Percentiles rank a stretch among this genome's conserved stretches.
Conservation (phyloP, 352 stramenopile genomes). For the Peronosclerospora sorghi region DNA sequence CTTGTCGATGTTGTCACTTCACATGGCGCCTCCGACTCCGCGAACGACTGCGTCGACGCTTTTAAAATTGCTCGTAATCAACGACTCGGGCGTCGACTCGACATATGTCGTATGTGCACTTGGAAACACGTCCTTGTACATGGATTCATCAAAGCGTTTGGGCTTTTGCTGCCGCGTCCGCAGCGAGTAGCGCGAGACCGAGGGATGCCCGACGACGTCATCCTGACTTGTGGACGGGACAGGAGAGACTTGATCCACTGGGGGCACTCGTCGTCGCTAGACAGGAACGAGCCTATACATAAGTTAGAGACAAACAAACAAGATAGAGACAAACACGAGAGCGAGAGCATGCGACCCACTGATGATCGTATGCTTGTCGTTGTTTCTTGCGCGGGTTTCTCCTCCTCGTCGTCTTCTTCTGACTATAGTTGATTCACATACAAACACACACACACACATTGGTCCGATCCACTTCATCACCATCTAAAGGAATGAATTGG, state of each 20-base stretch:
- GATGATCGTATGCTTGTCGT: constrained; percentile 5
- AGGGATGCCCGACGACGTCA: constrained; percentile 8
- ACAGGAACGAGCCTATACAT: background rate
- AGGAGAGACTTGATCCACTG: constrained; percentile 8
- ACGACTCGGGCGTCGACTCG: constrained; percentile 7
- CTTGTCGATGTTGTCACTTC: constrained; percentile 16
- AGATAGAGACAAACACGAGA: background rate
- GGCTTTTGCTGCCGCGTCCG: constrained; percentile 42
- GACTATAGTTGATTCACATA: background rate
- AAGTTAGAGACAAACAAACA: background rate
- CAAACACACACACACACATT: no score
- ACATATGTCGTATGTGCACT: constrained; percentile 14
- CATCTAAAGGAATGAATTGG: no score
- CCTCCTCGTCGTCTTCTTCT: constrained; percentile 16
- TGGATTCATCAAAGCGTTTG: constrained; percentile 43
- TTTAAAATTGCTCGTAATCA: constrained; percentile 15
- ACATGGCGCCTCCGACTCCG: constrained; percentile 3
- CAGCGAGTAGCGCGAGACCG: constrained; percentile 34
- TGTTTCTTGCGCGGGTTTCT: constrained; percentile 2
- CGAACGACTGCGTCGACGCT: constrained; percentile 12
- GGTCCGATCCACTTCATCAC: background rate
- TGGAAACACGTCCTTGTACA: constrained; percentile 67
- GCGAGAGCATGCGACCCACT: constrained; percentile 2
- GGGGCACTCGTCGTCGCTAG: constrained; percentile 15
- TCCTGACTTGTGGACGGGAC: constrained; percentile 1